Evolutionary conservation across 805 yeast species (phyloP).

Genomic region (Grigorovia humatica): DNA sequence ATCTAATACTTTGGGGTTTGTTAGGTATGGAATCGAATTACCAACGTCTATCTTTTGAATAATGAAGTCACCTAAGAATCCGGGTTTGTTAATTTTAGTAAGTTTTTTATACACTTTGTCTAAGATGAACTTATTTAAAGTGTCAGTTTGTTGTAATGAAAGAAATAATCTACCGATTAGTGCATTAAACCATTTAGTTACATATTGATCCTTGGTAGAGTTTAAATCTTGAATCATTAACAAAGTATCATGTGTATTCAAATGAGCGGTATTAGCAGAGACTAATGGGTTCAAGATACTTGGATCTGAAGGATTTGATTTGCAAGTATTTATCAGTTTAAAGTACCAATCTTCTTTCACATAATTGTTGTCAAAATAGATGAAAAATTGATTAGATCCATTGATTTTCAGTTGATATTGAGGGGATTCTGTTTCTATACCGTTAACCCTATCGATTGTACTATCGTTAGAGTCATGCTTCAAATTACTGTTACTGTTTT

Average conservation of each 20-base stretch:
- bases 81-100: slow-evolving; percentile 73
- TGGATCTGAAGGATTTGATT: slow-evolving; percentile 18
- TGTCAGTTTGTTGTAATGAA: slow-evolving; percentile 61
- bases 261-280: slow-evolving; percentile 66
- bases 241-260: slow-evolving; percentile 59
- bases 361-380: slow-evolving; percentile 66
- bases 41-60: slow-evolving; percentile 71
- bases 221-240: slow-evolving; percentile 66
- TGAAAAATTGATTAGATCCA: slow-evolving; percentile 35
- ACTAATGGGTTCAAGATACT: slow-evolving; percentile 44
- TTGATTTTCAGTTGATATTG: slow-evolving; percentile 1
- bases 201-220: slow-evolving; percentile 72
- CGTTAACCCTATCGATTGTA: neutral
- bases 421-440: neutral
- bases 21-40: slow-evolving; percentile 65
- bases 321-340: slow-evolving; percentile 68
- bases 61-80: slow-evolving; percentile 73
- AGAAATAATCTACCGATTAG: slow-evolving; percentile 73
- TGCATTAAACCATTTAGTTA: slow-evolving; percentile 88
- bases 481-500: neutral
- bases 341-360: slow-evolving; percentile 94
- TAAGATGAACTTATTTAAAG: slow-evolving; percentile 47
- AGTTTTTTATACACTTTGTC: slow-evolving; percentile 59
- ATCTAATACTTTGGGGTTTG: slow-evolving; percentile 58
- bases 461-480: neutral